phyloP scores from a whole-genome alignment of 345 rosid species.

The Arabidopsis thaliana region TAIR10.1 NC_003071.7:16006501-16007000 shows the following conservation, averaged over 20 bases:
- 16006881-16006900: constrained; percentile 22
- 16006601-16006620: no score
- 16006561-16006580: no score
- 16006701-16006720: no score
- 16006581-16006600: no score
- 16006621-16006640: no score
- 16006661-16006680: no score
- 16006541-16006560: no score
- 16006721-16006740: no score
- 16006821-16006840: not conserved
- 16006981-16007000: constrained; percentile 40
- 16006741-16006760: not conserved
- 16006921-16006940: constrained; percentile 32
- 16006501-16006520: not conserved
- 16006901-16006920: constrained; percentile 23
- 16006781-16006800: not conserved
- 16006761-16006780: not conserved
- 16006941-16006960: constrained; percentile 32
- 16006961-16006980: not conserved
- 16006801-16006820: not conserved
- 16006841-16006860: not conserved
- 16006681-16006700: no score
- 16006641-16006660: no score
- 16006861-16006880: not conserved
- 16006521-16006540: no score